Conservation (phyloP, 208 protist species). For the Tetramitus jugosus region DNA sequence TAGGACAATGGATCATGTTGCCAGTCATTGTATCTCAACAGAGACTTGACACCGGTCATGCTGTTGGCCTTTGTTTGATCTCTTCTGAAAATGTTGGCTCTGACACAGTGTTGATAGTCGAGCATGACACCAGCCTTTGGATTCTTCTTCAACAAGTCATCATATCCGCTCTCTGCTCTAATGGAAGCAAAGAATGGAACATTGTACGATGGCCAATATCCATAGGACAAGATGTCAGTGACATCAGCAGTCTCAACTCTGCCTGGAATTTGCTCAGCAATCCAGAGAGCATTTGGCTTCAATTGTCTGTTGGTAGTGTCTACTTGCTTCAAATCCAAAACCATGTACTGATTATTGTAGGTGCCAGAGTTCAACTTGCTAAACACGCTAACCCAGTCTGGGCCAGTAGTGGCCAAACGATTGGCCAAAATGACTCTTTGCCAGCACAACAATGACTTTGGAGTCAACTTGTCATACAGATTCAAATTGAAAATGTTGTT, state of each 20-base stretch:
- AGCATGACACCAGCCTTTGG: background rate
- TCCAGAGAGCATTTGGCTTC: slow-evolving; percentile 27
- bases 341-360: slow-evolving; percentile 81
- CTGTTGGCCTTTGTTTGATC: slow-evolving; percentile 30
- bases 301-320: slow-evolving; percentile 21
- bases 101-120: slow-evolving; percentile 24
- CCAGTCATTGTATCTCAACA: slow-evolving; percentile 41
- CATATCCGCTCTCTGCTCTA: background rate
- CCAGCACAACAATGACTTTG: slow-evolving; percentile 52
- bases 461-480: slow-evolving; percentile 42
- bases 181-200: slow-evolving; percentile 11
- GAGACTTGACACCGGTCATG: slow-evolving; percentile 24
- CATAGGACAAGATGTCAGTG: slow-evolving; percentile 39
- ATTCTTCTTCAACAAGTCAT: background rate
- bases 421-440: slow-evolving; percentile 57
- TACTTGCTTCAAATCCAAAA: slow-evolving; percentile 62
- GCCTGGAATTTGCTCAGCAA: slow-evolving; percentile 68
- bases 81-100: slow-evolving; percentile 43
- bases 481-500: slow-evolving; percentile 40
- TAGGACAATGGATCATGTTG: slow-evolving; percentile 33
- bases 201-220: slow-evolving; percentile 70
- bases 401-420: slow-evolving; percentile 40
- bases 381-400: slow-evolving; percentile 59
- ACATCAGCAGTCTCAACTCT: slow-evolving; percentile 48
- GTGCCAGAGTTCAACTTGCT: slow-evolving; percentile 67